phyloP scores from a whole-genome alignment of 1,284 basidiomycete genomes.

The Rhodotorula sp. region DNA sequence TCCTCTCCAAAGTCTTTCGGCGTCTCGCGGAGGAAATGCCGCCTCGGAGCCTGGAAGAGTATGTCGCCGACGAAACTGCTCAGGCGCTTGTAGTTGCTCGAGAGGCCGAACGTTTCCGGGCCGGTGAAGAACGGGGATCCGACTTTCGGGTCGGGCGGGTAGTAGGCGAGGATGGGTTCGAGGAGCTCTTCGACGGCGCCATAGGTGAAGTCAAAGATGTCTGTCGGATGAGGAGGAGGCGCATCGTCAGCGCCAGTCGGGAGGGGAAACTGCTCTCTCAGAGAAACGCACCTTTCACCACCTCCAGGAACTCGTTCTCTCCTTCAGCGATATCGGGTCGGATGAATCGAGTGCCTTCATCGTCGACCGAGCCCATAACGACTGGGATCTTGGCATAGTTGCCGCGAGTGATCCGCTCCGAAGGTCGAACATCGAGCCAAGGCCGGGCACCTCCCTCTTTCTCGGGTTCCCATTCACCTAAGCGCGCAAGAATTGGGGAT shows the following conservation, averaged over 20 bases:
- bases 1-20: conserved; percentile 40
- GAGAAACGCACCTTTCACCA: conserved; percentile 18
- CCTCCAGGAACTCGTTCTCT: conserved; percentile 19
- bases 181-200: conserved; percentile 35
- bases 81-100: conserved; percentile 23
- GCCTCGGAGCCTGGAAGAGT: conserved; percentile 38
- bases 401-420: conserved; percentile 28
- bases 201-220: conserved; percentile 37
- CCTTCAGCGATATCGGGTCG: background rate
- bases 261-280: background rate
- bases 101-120: conserved; percentile 20
- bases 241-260: too few species aligned
- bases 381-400: conserved; percentile 32
- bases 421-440: conserved; percentile 33
- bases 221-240: background rate
- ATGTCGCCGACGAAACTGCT: conserved; percentile 33
- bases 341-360: conserved; percentile 35
- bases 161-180: conserved; percentile 31
- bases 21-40: conserved; percentile 38
- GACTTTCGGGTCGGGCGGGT: conserved; percentile 19
- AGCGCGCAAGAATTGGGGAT: background rate
- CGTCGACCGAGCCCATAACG: conserved; percentile 27
- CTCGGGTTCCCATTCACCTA: conserved; percentile 29
- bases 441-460: conserved; percentile 7
- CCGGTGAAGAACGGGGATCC: conserved; percentile 29